Evolutionary conservation across 176 grass and related monocot genomes (phyloP).

Genomic region (Poa pratensis): DNA sequence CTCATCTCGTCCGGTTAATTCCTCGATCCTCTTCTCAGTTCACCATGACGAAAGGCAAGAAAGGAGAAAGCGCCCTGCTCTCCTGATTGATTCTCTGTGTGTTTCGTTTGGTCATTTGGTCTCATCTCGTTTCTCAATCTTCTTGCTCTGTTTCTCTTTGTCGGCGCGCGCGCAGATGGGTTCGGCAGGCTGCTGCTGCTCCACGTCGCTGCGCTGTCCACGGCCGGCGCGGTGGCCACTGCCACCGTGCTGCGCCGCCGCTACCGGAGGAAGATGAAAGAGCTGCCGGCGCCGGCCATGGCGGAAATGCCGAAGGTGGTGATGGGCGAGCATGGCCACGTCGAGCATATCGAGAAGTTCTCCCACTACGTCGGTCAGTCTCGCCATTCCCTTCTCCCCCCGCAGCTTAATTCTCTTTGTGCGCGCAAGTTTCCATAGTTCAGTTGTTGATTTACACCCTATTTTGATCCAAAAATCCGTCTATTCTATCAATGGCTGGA

Average conservation of each 20-base stretch:
- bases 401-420: neutral
- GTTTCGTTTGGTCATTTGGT: neutral
- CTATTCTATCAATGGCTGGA: neutral
- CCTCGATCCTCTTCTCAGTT: neutral
- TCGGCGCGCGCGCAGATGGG: constrained; percentile 25
- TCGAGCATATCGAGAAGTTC: constrained; percentile 67
- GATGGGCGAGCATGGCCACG: constrained; percentile 39
- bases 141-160: neutral
- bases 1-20: neutral
- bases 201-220: constrained; percentile 43
- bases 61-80: neutral
- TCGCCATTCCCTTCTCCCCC: neutral
- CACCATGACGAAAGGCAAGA: constrained; percentile 43
- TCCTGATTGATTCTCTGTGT: neutral
- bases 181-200: constrained; percentile 32
- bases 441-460: neutral
- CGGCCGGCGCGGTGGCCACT: constrained; percentile 22
- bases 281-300: neutral
- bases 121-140: neutral
- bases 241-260: constrained; percentile 18
- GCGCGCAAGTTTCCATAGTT: neutral
- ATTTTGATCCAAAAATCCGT: neutral
- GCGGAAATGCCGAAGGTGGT: constrained; percentile 44
- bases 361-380: constrained; percentile 71
- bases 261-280: neutral